phyloP scores from a whole-genome alignment of 2,329 filamentous ascomycete species.

The Triangularia setosa region DNA sequence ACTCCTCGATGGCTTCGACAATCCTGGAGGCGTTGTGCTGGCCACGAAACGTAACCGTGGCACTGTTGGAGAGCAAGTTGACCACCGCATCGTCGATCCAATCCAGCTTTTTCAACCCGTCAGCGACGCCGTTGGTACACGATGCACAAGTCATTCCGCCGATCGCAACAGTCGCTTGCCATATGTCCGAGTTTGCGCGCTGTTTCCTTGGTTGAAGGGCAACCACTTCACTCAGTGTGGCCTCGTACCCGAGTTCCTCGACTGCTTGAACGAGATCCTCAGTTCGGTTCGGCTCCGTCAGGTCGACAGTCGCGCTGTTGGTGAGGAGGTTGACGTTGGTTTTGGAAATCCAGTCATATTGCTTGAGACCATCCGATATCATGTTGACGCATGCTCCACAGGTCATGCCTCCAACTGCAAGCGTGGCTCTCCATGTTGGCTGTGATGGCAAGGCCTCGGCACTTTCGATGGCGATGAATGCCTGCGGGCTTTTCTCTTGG shows the following conservation, averaged over 20 bases:
- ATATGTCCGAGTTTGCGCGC: slow-evolving; percentile 28
- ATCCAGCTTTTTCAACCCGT: slow-evolving; percentile 52
- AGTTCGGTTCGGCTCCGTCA: slow-evolving; percentile 41
- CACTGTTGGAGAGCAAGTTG: slow-evolving; percentile 65
- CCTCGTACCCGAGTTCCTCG: slow-evolving; percentile 65
- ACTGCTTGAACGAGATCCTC: slow-evolving; percentile 52
- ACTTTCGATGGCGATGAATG: slow-evolving; percentile 36
- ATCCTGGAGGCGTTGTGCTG: slow-evolving; percentile 44
- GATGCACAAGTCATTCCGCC: slow-evolving; percentile 72
- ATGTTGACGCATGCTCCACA: slow-evolving; percentile 65
- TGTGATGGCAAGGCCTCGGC: slow-evolving; percentile 22
- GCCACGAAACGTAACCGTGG: slow-evolving; percentile 54
- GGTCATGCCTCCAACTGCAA: slow-evolving; percentile 64
- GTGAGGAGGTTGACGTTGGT: slow-evolving; percentile 61
- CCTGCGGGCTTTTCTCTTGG: slow-evolving; percentile 19
- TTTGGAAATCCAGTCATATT: slow-evolving; percentile 54
- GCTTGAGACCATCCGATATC: slow-evolving; percentile 58
- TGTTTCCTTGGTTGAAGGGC: slow-evolving; percentile 31
- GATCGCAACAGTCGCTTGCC: slow-evolving; percentile 55
- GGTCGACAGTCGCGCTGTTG: slow-evolving; percentile 62
- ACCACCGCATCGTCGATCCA: slow-evolving; percentile 58
- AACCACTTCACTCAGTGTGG: slow-evolving; percentile 50
- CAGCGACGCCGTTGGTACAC: slow-evolving; percentile 61
- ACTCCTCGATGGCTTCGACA: slow-evolving; percentile 52
- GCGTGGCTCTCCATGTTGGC: slow-evolving; percentile 25